These are phyloP conservation scores for Hyphodiscus hymeniophilus DNA, from an alignment of 495 filamentous ascomycete species.

Conservation along the genomic window DNA sequence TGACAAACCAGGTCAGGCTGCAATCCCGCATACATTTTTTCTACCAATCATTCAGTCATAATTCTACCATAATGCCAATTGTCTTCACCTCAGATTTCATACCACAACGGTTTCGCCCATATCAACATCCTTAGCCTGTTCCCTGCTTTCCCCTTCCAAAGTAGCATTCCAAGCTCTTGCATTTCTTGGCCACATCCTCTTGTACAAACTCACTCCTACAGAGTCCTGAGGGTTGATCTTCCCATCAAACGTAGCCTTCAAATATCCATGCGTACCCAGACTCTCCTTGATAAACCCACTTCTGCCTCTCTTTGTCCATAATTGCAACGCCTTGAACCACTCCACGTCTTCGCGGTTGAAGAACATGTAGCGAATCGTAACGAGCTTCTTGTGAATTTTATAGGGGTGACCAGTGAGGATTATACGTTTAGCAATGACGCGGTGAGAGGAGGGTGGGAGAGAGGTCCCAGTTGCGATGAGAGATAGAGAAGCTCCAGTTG, in stretches of 20 bases:
- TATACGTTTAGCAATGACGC: conserved; percentile 87
- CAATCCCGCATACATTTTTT: no score
- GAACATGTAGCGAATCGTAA: conserved; percentile 98
- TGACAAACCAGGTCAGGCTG: no score
- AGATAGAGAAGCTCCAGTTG: conserved; percentile 33
- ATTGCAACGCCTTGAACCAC: conserved; percentile 92
- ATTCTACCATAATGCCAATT: no score
- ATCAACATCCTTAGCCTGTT: conserved; percentile 8
- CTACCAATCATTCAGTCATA: no score
- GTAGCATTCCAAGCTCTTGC: conserved; percentile 40
- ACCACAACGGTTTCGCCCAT: conserved; percentile 10
- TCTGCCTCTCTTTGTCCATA: conserved; percentile 88
- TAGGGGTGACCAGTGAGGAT: conserved; percentile 93
- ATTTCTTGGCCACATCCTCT: conserved; percentile 78
- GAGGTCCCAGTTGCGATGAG: conserved; percentile 81
- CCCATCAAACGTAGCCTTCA: conserved; percentile 96
- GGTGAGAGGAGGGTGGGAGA: conserved; percentile 65
- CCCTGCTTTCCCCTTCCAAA: not conserved
- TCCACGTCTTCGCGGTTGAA: conserved; percentile 90
- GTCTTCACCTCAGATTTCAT: not conserved
- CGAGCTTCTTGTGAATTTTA: conserved; percentile 96
- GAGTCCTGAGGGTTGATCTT: conserved; percentile 92
- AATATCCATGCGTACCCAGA: conserved; percentile 95
- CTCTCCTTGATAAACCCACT: conserved; percentile 87
- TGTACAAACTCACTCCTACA: conserved; percentile 87